Conservation (phyloP, 257 asterid genomes). For the Solanum pimpinellifolium region DNA sequence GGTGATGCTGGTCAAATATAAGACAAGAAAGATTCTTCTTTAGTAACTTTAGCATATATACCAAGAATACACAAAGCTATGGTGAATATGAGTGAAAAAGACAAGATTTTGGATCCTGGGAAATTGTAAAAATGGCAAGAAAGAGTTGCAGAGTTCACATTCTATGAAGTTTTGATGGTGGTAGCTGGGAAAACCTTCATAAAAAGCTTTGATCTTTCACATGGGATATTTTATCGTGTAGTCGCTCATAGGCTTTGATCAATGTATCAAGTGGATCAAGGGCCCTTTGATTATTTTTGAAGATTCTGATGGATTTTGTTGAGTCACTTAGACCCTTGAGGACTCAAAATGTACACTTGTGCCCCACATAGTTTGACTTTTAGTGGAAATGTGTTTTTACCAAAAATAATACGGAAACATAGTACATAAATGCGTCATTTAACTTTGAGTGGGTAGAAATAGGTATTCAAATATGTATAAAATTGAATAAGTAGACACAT, state of each 20-base stretch:
- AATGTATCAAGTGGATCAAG: background rate
- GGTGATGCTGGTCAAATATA: background rate
- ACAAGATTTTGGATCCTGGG: background rate
- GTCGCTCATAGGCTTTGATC: background rate
- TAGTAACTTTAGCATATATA: background rate
- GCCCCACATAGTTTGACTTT: background rate
- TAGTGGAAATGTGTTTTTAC: background rate
- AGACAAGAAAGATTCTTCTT: background rate
- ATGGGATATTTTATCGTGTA: background rate
- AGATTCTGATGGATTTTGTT: background rate
- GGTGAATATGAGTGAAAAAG: background rate
- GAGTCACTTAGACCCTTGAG: background rate
- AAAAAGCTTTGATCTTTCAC: background rate
- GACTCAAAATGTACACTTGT: background rate
- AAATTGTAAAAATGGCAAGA: background rate
- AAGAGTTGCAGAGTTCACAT: constrained; percentile 2
- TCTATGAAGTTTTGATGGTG: background rate
- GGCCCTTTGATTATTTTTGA: background rate
- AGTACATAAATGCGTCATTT: too few relatives aligned
- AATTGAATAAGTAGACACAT: too few relatives aligned
- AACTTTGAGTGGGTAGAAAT: too few relatives aligned
- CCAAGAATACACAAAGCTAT: background rate
- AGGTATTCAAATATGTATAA: too few relatives aligned
- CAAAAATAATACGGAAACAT: background rate
- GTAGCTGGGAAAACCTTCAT: background rate